Evolutionary conservation across 23 red algal species (phyloP), one percentile per base, ranked within the genome.

Genomic region (Gracilaria caudata): DNA sequence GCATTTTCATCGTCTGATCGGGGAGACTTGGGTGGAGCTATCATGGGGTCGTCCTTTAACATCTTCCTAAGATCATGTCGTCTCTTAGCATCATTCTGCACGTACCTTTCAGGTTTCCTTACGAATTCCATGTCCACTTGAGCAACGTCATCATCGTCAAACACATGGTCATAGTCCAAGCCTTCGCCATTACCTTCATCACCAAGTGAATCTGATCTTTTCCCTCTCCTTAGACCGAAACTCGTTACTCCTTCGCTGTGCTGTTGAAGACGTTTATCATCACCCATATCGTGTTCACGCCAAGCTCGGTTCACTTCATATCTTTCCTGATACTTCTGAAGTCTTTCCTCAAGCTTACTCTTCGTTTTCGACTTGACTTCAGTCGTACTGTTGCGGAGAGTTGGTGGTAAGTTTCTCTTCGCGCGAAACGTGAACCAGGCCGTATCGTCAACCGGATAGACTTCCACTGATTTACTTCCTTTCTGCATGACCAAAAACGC

Each of bases 21-120:
- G 61, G 72, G 68, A n/a, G 83, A 77, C 7, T 65, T 40, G 0
- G 83, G 83, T 36, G 37, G 46, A 25, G 72, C 36, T 37, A 47
- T 63, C 39, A 78, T 76, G 40, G 83, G 83, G 20, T 87, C 83
- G 33, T 87, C 83, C 83, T 87, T 87, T n/a, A 87, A 72, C 68
- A 87, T 71, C 68, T 77, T 75, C 33, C 32, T 39, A 0, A 87
- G 73, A 47, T 87, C 83, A 47, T 76, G 51, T 29, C 46, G 24
- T 79, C 74, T 79, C 45, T 87, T 87, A 10, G 72, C 58, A 54
- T 87, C 68, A 17, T 37, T 25, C 4, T 77, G 53, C 4, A 87
- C 51, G 32, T 43, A 55, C 14, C 46, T 74, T 33, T 58, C 72
- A 16, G 66, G 60, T 55, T 87, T 87, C 68, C 20, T 24, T 28